These are phyloP conservation scores for Berberis thunbergii DNA, from an alignment of 164 flowering plant species.

Conservation along the genomic window DNA sequence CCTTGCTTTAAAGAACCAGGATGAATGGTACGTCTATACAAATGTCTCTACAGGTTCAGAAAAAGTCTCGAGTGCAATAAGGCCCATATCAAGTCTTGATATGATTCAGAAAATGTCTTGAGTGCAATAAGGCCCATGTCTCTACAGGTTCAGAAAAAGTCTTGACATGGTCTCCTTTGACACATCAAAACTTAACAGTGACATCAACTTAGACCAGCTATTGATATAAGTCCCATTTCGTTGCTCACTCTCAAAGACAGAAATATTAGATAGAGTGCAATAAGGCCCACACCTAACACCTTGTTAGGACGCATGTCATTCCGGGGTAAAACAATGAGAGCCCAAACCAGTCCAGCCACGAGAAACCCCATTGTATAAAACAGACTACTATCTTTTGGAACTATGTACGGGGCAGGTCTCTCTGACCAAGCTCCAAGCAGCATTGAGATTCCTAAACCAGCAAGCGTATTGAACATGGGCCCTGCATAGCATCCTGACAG, in stretches of 20 bases:
- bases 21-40: too few species aligned
- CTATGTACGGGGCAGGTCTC: constrained; percentile 38
- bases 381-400: constrained; percentile 61
- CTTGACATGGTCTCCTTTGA: background rate
- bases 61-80: too few species aligned
- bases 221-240: constrained; percentile 40
- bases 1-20: too few species aligned
- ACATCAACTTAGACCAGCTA: constrained; percentile 23
- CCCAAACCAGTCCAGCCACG: constrained; percentile 61
- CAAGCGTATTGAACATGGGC: constrained; percentile 88
- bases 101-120: too few species aligned
- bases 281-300: constrained; percentile 60
- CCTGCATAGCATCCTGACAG: constrained; percentile 96
- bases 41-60: too few species aligned
- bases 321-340: constrained; percentile 55
- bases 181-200: background rate
- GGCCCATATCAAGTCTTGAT: too few species aligned
- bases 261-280: constrained; percentile 56
- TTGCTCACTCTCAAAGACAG: constrained; percentile 44
- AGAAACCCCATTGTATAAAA: constrained; percentile 70
- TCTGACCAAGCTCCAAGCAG: constrained; percentile 66
- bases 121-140: background rate
- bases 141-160: background rate
- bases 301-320: constrained; percentile 71
- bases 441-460: constrained; percentile 78